These are phyloP conservation scores for Diaporthe batatas DNA, from an alignment of 2,329 filamentous ascomycete genomes.

Conservation along the genomic window DNA sequence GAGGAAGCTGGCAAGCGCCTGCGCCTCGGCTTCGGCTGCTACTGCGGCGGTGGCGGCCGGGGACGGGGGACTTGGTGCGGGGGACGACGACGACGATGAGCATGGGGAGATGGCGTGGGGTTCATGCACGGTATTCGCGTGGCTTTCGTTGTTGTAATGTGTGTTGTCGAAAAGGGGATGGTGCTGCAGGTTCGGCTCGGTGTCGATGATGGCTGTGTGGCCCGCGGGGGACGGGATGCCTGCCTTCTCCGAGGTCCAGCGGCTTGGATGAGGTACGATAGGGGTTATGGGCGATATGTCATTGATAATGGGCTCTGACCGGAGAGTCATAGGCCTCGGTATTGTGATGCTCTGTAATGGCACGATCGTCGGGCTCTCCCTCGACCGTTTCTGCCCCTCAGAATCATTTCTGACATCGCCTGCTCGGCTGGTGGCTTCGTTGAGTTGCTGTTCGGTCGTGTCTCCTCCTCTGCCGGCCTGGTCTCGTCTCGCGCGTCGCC, in stretches of 20 bases:
- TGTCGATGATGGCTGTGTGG: constrained; percentile 13
- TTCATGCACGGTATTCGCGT: too few species aligned
- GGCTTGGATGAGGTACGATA: background rate
- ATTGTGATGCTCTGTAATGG: background rate
- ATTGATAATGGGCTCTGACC: constrained; percentile 8
- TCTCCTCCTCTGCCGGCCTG: background rate
- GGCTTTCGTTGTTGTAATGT: background rate
- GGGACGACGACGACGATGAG: background rate
- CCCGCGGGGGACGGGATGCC: constrained; percentile 1
- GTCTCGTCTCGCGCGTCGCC: background rate
- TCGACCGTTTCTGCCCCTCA: background rate
- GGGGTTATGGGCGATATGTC: constrained; percentile 2
- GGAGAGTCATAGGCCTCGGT: background rate
- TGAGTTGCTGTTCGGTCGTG: background rate
- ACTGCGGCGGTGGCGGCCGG: background rate
- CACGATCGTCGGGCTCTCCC: background rate
- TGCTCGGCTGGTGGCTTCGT: background rate
- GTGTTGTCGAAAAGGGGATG: background rate
- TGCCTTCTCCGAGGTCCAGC: constrained; percentile 35
- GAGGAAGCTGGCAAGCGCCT: background rate
- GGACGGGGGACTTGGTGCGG: background rate
- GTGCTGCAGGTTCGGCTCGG: background rate
- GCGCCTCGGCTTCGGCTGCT: background rate
- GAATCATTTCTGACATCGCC: background rate
- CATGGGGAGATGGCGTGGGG: background rate